phyloP scores from a whole-genome alignment of 805 yeast species.

The Barnettozyma salicaria region DNA sequence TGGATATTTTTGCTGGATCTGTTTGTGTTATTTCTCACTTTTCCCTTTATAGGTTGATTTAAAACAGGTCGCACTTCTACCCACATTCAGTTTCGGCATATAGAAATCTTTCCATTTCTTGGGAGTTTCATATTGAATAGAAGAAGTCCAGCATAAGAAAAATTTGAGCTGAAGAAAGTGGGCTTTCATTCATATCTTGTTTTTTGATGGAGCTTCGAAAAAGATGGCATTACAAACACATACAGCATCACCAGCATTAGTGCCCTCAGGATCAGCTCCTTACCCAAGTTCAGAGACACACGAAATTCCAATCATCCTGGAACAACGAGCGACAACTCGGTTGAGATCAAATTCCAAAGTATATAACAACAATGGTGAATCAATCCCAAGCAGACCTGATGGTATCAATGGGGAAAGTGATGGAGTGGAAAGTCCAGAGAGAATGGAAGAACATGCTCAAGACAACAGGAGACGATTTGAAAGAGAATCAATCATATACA shows the following conservation, averaged over 20 bases:
- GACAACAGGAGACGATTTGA: background rate
- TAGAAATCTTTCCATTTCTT: background rate
- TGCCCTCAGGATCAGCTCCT: background rate
- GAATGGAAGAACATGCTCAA: background rate
- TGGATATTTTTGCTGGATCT: too few species aligned
- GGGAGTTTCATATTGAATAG: background rate
- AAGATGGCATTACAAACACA: conserved; percentile 3
- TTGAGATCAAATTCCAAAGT: conserved; percentile 13
- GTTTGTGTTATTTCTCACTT: too few species aligned
- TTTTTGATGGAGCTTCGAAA: background rate
- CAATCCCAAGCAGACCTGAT: conserved; percentile 1
- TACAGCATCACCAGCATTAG: background rate
- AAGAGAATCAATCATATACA: conserved; percentile 36
- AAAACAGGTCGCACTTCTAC: too few species aligned
- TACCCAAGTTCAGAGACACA: conserved; percentile 4
- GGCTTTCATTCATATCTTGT: too few species aligned
- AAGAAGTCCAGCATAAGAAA: too few species aligned
- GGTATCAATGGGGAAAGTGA: too few species aligned
- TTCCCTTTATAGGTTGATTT: too few species aligned
- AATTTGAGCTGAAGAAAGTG: too few species aligned
- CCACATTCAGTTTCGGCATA: too few species aligned
- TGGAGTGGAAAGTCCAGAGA: too few species aligned
- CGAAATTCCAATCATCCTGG: conserved; percentile 7
- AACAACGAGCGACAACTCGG: conserved; percentile 5
- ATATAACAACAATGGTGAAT: conserved; percentile 7